A percentile compares a stretch with the other conserved stretches of the same genome.
These are phyloP conservation scores for Arabidopsis hybrid DNA, from an alignment of 441 rosid species.

Conservation along the genomic window DNA sequence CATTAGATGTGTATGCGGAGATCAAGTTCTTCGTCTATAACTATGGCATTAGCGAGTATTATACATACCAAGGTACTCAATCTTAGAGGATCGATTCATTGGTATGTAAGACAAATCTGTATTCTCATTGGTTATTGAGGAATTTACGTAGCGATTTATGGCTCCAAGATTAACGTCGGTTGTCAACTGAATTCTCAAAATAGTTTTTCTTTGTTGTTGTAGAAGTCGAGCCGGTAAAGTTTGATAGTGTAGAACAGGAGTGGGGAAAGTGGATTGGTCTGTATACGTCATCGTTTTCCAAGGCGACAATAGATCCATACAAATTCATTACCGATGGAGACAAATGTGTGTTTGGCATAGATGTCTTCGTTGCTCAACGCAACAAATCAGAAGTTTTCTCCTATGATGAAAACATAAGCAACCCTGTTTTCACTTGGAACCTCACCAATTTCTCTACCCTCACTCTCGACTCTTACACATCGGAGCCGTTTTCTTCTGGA, in stretches of 20 bases:
- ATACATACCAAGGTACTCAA: constrained; percentile 9
- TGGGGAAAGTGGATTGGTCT: background rate
- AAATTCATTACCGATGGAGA: background rate
- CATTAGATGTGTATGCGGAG: constrained; percentile 33
- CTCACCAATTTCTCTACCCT: constrained; percentile 19
- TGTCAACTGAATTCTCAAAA: background rate
- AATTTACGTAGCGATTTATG: background rate
- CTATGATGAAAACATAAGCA: background rate
- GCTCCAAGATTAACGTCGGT: too few relatives aligned
- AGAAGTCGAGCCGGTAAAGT: constrained; percentile 14
- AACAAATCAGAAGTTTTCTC: constrained; percentile 6
- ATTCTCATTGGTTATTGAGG: too few relatives aligned
- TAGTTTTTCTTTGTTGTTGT: background rate
- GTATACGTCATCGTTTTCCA: accelerated
- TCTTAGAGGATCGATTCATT: background rate
- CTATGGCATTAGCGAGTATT: background rate
- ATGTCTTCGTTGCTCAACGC: constrained; percentile 33
- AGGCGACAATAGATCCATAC: accelerated
- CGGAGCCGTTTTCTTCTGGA: constrained; percentile 13
- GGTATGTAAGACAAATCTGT: background rate
- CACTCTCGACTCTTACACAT: background rate
- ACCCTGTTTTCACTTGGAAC: constrained; percentile 11
- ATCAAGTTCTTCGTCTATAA: constrained; percentile 31
- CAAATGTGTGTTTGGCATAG: constrained; percentile 22
- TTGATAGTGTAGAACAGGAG: background rate